Evolutionary conservation across 371 early-diverging fungal genomes (phyloP), one percentile per base, ranked within the genome.

Genomic region (Mortierella sp.): DNA sequence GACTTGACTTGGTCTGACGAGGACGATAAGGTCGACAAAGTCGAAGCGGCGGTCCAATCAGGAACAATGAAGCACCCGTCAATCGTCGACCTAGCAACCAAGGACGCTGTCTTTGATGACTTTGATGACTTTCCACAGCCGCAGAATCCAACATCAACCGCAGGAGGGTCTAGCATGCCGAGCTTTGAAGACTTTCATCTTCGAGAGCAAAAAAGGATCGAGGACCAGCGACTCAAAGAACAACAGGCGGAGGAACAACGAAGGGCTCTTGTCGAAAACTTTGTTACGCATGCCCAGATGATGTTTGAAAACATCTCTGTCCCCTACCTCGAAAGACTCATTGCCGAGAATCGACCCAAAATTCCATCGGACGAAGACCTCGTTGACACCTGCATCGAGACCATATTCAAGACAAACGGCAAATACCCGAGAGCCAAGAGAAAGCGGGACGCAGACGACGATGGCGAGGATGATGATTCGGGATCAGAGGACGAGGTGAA

Each of bases 231-330:
- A 19, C 53, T 26, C 59, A 73, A 53, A 43, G 72, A 31, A 8
- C 72, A 44, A 2, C 75, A 75, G 55, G 40, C 70, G 1, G 78
- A 78, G 75, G 54, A 54, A 34, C 79, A 78, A 28, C 78, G 57
- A 14, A 46, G 19, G 26, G 9, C 40, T 1, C 69, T 85, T 37
- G 54, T 74, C 0, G n/a, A 59, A n/a, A 86, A 86, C 69, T 82
- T 86, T 71, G 53, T 82, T 19, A 28, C 69, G 5, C 71, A 79
- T 40, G 82, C 82, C 1, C 78, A 79, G 50, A 77, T 71, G 11
- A 79, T 82, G 80, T 86, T 86, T 55, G 72, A 79, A 6, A 67
- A 77, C 57, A 86, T 86, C 14, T 86, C 86, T 0, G 70, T 69
- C n/a, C 26, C 69, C 0, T 86, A 76, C 34, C 53, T 86, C 6